Evolutionary conservation across 805 yeast genomes (phyloP).

Genomic region (Scheffersomyces amazonensis): DNA sequence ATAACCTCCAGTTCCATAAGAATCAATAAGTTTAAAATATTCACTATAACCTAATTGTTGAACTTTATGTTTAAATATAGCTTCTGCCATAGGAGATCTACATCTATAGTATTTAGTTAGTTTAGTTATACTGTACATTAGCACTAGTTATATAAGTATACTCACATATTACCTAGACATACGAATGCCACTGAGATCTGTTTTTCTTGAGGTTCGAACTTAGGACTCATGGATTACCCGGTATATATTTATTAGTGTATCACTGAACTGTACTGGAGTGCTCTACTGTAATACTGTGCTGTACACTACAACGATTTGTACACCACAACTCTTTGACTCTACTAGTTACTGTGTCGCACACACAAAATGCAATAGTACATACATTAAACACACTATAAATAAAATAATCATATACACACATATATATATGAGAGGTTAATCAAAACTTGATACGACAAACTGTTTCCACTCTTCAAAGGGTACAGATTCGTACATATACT

Average conservation of each 20-base stretch:
- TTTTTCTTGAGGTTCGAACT: constrained; percentile 15
- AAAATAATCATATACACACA: neutral
- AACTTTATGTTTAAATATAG: constrained; percentile 72
- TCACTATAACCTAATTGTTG: constrained; percentile 41
- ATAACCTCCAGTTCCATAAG: constrained; percentile 86
- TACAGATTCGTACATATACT: constrained; percentile 27
- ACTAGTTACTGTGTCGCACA: too few species aligned
- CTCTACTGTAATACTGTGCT: too few species aligned
- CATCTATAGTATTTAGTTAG: constrained; percentile 44
- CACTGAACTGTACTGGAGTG: too few species aligned
- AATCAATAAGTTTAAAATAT: constrained; percentile 62
- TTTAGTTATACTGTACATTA: neutral
- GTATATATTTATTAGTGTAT: too few species aligned
- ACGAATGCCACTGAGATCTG: constrained; percentile 76
- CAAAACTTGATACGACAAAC: constrained; percentile 16
- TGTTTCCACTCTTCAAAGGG: constrained; percentile 35
- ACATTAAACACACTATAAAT: neutral
- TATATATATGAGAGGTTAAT: constrained; percentile 2
- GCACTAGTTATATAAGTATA: constrained; percentile 8
- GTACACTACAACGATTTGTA: too few species aligned
- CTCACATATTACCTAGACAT: constrained; percentile 85
- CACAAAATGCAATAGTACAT: neutral
- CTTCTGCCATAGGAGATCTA: constrained; percentile 98
- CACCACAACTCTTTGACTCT: too few species aligned
- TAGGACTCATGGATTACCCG: constrained; percentile 18